phyloP scores from a whole-genome alignment of 768 basidiomycete species.

The Trametes cubensis region DNA sequence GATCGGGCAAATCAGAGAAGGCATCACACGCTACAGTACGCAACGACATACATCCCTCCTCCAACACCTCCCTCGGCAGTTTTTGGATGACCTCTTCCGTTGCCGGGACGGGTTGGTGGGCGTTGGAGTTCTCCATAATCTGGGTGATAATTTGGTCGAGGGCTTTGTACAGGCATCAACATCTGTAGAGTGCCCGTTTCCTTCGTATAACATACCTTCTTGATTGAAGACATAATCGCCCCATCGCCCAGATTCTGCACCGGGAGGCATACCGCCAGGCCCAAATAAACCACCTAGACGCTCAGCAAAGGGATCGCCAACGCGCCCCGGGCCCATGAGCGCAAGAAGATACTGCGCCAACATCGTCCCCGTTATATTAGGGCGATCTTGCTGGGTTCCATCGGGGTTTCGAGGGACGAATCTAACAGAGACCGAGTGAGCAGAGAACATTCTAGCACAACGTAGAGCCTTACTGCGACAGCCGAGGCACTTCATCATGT shows the following conservation, averaged over 20 bases:
- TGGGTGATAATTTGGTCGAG: slow-evolving; percentile 85
- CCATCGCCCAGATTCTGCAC: slow-evolving; percentile 58
- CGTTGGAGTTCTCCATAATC: slow-evolving; percentile 80
- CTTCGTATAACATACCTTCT: slow-evolving; percentile 55
- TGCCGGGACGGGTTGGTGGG: slow-evolving; percentile 79
- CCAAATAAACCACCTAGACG: slow-evolving; percentile 42
- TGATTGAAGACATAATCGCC: slow-evolving; percentile 94
- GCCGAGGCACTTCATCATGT: slow-evolving; percentile 18
- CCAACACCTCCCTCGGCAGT: slow-evolving; percentile 64
- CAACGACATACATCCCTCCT: slow-evolving; percentile 56
- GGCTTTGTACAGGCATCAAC: slow-evolving; percentile 38
- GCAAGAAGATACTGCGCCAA: slow-evolving; percentile 77
- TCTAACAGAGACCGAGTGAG: slow-evolving; percentile 42
- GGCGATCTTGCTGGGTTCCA: slow-evolving; percentile 29
- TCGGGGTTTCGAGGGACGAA: slow-evolving; percentile 36
- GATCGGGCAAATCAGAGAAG: slow-evolving; percentile 6
- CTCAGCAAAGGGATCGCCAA: slow-evolving; percentile 46
- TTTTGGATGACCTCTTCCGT: slow-evolving; percentile 76
- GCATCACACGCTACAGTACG: background rate
- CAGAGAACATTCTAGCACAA: slow-evolving; percentile 1
- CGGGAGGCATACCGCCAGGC: slow-evolving; percentile 24
- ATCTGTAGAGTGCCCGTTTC: slow-evolving; percentile 12
- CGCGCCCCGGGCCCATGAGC: slow-evolving; percentile 50
- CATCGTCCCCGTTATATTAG: slow-evolving; percentile 57
- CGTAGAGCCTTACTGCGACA: slow-evolving; percentile 32